These are phyloP conservation scores for Saussurea involucrata DNA, from an alignment of 129 eudicot species.

Conservation along the genomic window DNA sequence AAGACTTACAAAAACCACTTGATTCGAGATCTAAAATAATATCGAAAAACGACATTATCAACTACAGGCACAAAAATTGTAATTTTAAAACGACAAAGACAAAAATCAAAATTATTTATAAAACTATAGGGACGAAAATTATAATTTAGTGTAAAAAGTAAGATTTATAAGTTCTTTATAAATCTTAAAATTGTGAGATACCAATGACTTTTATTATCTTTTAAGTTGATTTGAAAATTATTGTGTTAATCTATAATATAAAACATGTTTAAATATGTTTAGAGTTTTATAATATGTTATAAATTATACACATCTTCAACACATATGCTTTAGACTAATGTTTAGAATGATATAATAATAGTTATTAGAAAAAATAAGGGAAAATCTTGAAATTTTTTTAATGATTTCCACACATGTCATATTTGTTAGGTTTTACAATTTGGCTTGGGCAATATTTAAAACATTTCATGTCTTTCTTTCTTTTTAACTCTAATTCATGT, in stretches of 20 bases:
- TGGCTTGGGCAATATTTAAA: background rate
- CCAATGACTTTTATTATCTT: background rate
- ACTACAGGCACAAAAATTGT: too few relatives aligned
- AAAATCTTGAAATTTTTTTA: background rate
- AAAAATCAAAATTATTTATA: too few relatives aligned
- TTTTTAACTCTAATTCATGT: too few relatives aligned
- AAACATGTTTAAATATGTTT: too few relatives aligned
- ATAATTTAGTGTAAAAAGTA: too few relatives aligned
- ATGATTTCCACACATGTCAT: background rate
- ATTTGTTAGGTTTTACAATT: background rate
- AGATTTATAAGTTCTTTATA: background rate
- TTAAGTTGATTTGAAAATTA: background rate
- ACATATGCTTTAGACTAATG: background rate
- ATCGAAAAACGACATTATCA: too few relatives aligned
- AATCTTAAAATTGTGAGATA: background rate
- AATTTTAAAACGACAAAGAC: too few relatives aligned
- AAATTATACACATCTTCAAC: background rate
- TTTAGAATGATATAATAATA: background rate
- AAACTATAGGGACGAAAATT: too few relatives aligned
- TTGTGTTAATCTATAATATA: background rate
- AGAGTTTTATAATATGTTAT: too few relatives aligned
- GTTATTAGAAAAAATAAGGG: background rate
- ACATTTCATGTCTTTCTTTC: too few relatives aligned
- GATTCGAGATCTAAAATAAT: too few relatives aligned
- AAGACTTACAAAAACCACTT: too few relatives aligned